Conservation (phyloP, 2,329 filamentous ascomycete species). For the Trichoderma hamatum region DNA sequence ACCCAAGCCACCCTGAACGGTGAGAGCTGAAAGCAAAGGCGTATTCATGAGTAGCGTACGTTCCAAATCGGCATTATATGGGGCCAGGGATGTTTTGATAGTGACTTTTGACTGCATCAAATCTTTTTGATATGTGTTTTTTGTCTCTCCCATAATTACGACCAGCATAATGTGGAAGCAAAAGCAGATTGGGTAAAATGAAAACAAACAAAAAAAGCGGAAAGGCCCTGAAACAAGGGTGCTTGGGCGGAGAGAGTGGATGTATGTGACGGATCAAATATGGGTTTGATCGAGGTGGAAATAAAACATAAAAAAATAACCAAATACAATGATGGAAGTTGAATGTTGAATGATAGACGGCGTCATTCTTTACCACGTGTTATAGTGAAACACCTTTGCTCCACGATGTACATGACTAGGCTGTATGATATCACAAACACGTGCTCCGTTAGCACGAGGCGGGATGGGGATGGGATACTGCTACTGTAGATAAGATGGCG, state of each 20-base stretch:
- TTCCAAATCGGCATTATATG: slow-evolving; percentile 11
- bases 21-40: slow-evolving; percentile 23
- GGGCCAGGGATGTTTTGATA: background rate
- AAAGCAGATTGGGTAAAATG: slow-evolving; percentile 21
- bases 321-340: background rate
- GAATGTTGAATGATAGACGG: background rate
- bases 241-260: background rate
- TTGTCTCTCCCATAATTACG: slow-evolving; percentile 8
- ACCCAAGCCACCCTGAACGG: slow-evolving; percentile 31
- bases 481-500: slow-evolving; percentile 20
- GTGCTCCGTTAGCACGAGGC: background rate
- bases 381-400: background rate
- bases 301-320: background rate
- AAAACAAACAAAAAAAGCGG: background rate
- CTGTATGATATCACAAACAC: slow-evolving; percentile 3
- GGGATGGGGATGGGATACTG: background rate
- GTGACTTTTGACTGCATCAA: slow-evolving; percentile 1
- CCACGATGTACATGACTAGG: background rate
- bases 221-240: background rate
- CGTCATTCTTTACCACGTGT: slow-evolving; percentile 1
- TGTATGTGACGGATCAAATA: background rate
- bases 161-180: slow-evolving; percentile 1
- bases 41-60: slow-evolving; percentile 7
- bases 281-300: background rate
- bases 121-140: slow-evolving; percentile 21